Evolutionary conservation across 2,329 filamentous ascomycete genomes (phyloP).

Genomic region (Fusarium paranaense): DNA sequence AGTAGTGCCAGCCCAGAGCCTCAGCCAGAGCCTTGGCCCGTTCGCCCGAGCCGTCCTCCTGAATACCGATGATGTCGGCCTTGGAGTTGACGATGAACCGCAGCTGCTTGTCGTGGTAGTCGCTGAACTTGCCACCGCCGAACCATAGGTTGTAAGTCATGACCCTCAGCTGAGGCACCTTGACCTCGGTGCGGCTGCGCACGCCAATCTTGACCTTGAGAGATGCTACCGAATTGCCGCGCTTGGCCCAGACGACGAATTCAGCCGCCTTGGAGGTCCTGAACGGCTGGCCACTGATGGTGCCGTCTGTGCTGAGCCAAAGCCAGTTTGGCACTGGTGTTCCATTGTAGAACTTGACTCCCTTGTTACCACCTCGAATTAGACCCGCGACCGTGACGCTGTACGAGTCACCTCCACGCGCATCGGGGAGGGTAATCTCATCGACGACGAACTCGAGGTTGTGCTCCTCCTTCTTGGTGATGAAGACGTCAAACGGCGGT

Average conservation of each 20-base stretch:
- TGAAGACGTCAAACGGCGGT: constrained; percentile 44
- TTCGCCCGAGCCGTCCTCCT: constrained; percentile 46
- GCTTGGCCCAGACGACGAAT: constrained; percentile 44
- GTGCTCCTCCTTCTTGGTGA: constrained; percentile 17
- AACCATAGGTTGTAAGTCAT: constrained; percentile 54
- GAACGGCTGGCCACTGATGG: constrained; percentile 48
- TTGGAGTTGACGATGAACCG: constrained; percentile 45
- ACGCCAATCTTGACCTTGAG: constrained; percentile 50
- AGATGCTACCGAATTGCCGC: constrained; percentile 34
- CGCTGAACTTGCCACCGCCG: constrained; percentile 48
- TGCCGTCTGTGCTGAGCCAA: constrained; percentile 44
- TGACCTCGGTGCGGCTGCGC: constrained; percentile 27
- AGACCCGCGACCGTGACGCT: constrained; percentile 46
- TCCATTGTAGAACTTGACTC: constrained; percentile 43
- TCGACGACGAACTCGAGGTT: constrained; percentile 43
- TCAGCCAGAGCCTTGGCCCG: constrained; percentile 47
- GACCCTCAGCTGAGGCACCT: constrained; percentile 49
- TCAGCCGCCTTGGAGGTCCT: constrained; percentile 18
- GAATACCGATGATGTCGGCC: constrained; percentile 51
- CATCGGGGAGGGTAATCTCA: constrained; percentile 49
- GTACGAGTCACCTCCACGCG: constrained; percentile 47
- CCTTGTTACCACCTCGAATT: constrained; percentile 37
- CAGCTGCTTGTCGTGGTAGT: constrained; percentile 53
- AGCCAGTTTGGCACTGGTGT: constrained; percentile 46
- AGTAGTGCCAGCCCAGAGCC: constrained; percentile 52